Evolutionary conservation across 352 stramenopile genomes (phyloP), one percentile per base, ranked within the genome.

Genomic region (Aphanomyces cochlioides): DNA sequence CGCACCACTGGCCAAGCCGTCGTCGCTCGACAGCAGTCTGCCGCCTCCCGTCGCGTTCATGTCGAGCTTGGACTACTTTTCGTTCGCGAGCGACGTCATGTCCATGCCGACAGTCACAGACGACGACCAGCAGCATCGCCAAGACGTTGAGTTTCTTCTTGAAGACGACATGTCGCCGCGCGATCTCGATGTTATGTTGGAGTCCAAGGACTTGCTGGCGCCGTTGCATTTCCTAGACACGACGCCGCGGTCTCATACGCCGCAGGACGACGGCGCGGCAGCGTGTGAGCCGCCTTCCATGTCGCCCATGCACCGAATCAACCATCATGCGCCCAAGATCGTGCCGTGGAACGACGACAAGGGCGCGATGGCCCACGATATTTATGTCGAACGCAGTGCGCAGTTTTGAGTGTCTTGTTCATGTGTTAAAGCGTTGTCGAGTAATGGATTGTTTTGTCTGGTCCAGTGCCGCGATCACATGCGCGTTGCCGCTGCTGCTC

Each of bases 11-110:
- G n/a, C 50, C 28, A 28, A 28, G 28, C 28, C 28, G 28, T 28
- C 28, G 28, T 28, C 28, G 28, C 28, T 28, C 28, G 28, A 28
- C 28, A 28, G 28, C 28, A 2, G 28, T 28, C 28, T 28, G 28
- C 28, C 28, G 28, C 28, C 28, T 28, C 28, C 28, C 28, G 2
- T 28, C 28, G 28, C 28, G 28, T 28, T 28, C 28, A 21, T 10
- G 50, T 19, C 8, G n/a, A 10, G 50, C 8, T 58, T 58, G 50
- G 50, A 58, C n/a, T 58, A 58, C n/a, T 38, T 58, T 21, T 58
- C 50, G 3, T 58, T 58, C 37, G 50, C 50, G 50, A 53, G n/a
- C n/a, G 45, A n/a, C 13, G n/a, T 53, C 13, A 53, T n/a, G 45
- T n/a, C 45, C 45, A 53, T n/a, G 13, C n/a, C n/a, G 45, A n/a